These are phyloP conservation scores for Cercospora sojina DNA, from an alignment of 2,329 filamentous ascomycete species.

Conservation along the genomic window DNA sequence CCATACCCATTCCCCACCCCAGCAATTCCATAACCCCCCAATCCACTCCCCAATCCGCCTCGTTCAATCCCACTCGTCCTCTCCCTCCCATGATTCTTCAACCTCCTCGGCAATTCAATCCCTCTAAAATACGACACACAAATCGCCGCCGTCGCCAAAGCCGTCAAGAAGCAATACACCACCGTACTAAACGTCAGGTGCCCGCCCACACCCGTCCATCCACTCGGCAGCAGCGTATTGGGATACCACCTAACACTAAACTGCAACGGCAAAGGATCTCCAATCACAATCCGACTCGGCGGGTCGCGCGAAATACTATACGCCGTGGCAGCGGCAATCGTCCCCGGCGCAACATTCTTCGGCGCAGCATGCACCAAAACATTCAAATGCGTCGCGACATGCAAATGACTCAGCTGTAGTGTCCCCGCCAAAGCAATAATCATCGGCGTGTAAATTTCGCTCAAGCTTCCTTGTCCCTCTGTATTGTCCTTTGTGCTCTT, in stretches of 20 bases:
- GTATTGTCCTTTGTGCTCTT: slow-evolving; percentile 38
- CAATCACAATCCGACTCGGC: slow-evolving; percentile 72
- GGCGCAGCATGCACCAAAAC: slow-evolving; percentile 74
- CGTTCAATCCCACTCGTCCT: slow-evolving; percentile 44
- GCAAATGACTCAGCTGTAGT: slow-evolving; percentile 82
- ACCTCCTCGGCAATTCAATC: slow-evolving; percentile 51
- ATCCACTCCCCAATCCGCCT: slow-evolving; percentile 32
- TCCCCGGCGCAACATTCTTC: slow-evolving; percentile 57
- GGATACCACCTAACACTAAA: slow-evolving; percentile 89
- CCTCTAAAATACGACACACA: slow-evolving; percentile 57
- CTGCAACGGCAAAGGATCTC: slow-evolving; percentile 74
- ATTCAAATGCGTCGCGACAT: slow-evolving; percentile 86
- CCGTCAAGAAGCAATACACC: slow-evolving; percentile 51
- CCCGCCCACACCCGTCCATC: slow-evolving; percentile 54
- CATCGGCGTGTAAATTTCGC: slow-evolving; percentile 67
- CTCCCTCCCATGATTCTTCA: slow-evolving; percentile 59
- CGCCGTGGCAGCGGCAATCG: slow-evolving; percentile 81
- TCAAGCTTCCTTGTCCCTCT: slow-evolving; percentile 43
- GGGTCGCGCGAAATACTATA: slow-evolving; percentile 68
- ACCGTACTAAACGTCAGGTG: slow-evolving; percentile 53
- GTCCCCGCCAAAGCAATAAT: slow-evolving; percentile 88
- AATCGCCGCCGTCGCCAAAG: slow-evolving; percentile 49
- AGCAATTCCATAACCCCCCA: slow-evolving; percentile 46
- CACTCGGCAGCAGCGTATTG: slow-evolving; percentile 63
- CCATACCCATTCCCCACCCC: slow-evolving; percentile 41